These are phyloP conservation scores for Trichoderma koningii DNA, from an alignment of 2,329 filamentous ascomycete species.

Conservation along the genomic window DNA sequence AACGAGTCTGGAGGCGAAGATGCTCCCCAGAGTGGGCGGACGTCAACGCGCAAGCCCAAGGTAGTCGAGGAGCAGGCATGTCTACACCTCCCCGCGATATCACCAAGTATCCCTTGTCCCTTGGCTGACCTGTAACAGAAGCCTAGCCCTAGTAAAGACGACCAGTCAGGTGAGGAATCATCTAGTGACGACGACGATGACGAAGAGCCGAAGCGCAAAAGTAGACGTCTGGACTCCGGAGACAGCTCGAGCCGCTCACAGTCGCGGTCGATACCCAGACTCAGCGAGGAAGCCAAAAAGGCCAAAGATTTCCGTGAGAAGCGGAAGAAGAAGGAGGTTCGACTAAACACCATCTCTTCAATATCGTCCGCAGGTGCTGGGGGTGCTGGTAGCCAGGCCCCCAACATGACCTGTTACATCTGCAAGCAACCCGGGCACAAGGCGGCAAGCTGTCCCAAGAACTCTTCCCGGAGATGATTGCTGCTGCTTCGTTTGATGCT, in stretches of 20 bases:
- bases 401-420: conserved; percentile 54
- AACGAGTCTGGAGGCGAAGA: conserved; percentile 44
- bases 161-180: conserved; percentile 36
- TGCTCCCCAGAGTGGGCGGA: conserved; percentile 40
- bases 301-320: conserved; percentile 58
- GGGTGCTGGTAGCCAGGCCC: conserved; percentile 34
- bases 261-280: conserved; percentile 39
- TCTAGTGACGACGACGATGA: conserved; percentile 31
- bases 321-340: conserved; percentile 66
- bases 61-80: conserved; percentile 8
- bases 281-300: conserved; percentile 35
- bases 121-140: conserved; percentile 23
- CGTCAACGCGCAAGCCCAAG: conserved; percentile 32
- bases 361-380: conserved; percentile 53
- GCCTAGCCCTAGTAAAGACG: conserved; percentile 26
- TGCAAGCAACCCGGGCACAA: conserved; percentile 66
- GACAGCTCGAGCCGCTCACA: conserved; percentile 36
- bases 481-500: neutral
- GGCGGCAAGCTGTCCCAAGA: conserved; percentile 55
- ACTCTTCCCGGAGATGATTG: conserved; percentile 13
- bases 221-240: conserved; percentile 34
- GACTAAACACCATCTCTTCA: conserved; percentile 63
- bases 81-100: neutral
- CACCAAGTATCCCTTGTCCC: neutral
- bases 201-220: conserved; percentile 35